Evolutionary conservation across 345 rosid genomes (phyloP).

Genomic region (Eutrema japonicum): DNA sequence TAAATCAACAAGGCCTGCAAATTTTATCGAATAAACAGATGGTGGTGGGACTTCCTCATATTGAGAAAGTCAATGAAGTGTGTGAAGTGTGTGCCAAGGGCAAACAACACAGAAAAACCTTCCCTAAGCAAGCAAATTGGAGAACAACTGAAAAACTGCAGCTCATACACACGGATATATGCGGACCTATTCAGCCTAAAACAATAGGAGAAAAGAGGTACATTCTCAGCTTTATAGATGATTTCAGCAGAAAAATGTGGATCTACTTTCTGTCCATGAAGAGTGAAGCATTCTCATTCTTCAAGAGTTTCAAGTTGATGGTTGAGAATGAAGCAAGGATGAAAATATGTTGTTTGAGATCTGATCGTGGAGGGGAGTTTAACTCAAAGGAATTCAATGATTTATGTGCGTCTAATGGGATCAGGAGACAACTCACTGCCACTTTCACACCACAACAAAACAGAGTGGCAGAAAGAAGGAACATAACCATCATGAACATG

Average conservation of each 20-base stretch:
- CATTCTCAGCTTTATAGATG: no score
- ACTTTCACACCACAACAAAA: constrained; percentile 10
- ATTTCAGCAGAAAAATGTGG: no score
- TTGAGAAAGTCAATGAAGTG: neutral
- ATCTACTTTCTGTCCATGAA: no score
- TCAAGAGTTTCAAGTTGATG: no score
- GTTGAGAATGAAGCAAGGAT: no score
- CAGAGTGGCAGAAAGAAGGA: neutral
- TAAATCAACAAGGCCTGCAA: neutral
- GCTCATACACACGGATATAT: neutral
- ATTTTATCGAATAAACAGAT: neutral
- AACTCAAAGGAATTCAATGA: neutral
- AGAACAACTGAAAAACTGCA: neutral
- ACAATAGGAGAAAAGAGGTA: neutral
- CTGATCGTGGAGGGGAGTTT: neutral
- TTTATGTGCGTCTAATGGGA: neutral
- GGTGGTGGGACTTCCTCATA: neutral
- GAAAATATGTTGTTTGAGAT: neutral
- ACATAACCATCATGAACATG: constrained; percentile 2
- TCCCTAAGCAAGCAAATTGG: neutral
- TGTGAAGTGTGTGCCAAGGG: neutral
- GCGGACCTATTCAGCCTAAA: neutral
- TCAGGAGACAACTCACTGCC: neutral
- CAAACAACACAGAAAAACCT: neutral
- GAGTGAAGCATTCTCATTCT: no score